Evolutionary conservation across 2,329 filamentous ascomycete genomes (phyloP).

Genomic region (Claviceps monticola): DNA sequence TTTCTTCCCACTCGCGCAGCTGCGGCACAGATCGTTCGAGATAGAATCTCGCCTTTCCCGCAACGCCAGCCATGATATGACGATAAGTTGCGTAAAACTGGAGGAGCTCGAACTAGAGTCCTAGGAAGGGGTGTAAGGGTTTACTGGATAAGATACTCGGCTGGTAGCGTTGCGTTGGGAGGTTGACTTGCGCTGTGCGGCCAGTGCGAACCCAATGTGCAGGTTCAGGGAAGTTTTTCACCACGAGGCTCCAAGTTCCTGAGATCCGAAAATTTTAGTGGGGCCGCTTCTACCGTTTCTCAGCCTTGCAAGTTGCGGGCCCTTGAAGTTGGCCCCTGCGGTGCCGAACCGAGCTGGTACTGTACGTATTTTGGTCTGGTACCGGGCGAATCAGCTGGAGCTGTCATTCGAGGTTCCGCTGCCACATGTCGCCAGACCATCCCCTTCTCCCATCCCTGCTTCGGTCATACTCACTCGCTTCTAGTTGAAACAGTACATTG

Average conservation of each 20-base stretch:
- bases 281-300: constrained; percentile 2
- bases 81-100: background rate
- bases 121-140: background rate
- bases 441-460: constrained; percentile 2
- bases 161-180: background rate
- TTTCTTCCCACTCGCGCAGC: constrained; percentile 81
- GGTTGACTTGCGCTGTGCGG: background rate
- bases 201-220: background rate
- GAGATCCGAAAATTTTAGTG: constrained; percentile 11
- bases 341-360: background rate
- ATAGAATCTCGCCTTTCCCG: constrained; percentile 91
- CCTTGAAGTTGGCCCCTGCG: no score
- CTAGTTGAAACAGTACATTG: background rate
- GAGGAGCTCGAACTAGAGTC: no score
- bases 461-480: background rate
- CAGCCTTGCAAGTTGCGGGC: constrained; percentile 2
- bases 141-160: background rate
- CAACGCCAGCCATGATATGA: constrained; percentile 69
- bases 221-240: constrained; percentile 34
- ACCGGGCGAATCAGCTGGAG: background rate
- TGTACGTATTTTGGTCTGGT: background rate
- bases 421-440: background rate
- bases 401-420: background rate
- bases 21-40: constrained; percentile 87
- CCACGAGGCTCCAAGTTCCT: constrained; percentile 7